Conservation (phyloP, 495 filamentous ascomycete genomes). For the Penicillium steckii region DNA sequence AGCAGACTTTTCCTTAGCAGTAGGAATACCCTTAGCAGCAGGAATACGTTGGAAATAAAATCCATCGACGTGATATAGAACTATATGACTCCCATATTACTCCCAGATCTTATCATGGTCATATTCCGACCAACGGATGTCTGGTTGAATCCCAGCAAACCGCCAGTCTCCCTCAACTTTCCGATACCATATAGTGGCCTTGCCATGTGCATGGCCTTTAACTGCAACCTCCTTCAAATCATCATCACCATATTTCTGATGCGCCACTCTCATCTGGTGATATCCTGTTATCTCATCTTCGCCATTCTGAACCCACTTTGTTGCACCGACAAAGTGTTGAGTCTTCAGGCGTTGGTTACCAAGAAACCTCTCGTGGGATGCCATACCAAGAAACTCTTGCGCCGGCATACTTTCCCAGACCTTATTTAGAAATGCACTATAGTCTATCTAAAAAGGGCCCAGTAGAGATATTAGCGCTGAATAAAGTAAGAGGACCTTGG, state of each 20-base stretch:
- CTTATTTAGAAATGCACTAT: not conserved
- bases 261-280: slow-evolving; percentile 16
- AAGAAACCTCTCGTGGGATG: not conserved
- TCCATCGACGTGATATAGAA: too few species aligned
- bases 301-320: slow-evolving; percentile 4
- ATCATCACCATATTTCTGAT: slow-evolving; percentile 21
- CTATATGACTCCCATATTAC: not conserved
- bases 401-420: not conserved
- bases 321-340: slow-evolving; percentile 13
- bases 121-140: not conserved
- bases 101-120: not conserved
- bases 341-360: slow-evolving; percentile 10
- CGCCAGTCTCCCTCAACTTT: slow-evolving; percentile 74
- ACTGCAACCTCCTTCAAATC: slow-evolving; percentile 12
- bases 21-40: too few species aligned
- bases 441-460: not conserved
- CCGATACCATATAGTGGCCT: slow-evolving; percentile 64
- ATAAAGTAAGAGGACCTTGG: too few species aligned
- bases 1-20: too few species aligned
- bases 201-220: slow-evolving; percentile 61
- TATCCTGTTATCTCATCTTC: slow-evolving; percentile 10
- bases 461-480: too few species aligned
- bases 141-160: slow-evolving; percentile 66
- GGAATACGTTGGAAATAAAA: too few species aligned
- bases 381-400: not conserved